Evolutionary conservation across 768 basidiomycete species (phyloP).

Genomic region (Mycena leptocephala): DNA sequence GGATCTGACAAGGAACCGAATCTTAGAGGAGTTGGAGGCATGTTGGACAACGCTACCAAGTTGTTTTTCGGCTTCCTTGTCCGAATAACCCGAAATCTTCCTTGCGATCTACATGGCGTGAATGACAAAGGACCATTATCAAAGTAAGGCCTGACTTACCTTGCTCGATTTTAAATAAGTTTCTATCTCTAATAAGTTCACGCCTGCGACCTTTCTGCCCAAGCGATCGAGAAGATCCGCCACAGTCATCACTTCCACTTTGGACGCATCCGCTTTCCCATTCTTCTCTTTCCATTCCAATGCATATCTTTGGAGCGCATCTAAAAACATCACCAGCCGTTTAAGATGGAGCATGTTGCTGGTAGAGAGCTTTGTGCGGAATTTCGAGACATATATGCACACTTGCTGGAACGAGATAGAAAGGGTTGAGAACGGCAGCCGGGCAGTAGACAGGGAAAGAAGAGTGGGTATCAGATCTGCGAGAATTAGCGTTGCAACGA

Average conservation of each 20-base stretch:
- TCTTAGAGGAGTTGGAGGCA: background rate
- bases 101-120: conserved; percentile 67
- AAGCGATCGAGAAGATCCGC: conserved; percentile 75
- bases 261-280: conserved; percentile 30
- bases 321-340: conserved; percentile 82
- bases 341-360: conserved; percentile 85
- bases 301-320: conserved; percentile 75
- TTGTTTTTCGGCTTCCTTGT: conserved; percentile 67
- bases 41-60: conserved; percentile 45
- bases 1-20: conserved; percentile 28
- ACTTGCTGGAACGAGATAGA: conserved; percentile 82
- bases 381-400: conserved; percentile 81
- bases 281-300: conserved; percentile 67
- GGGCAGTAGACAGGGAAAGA: conserved; percentile 86
- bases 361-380: conserved; percentile 83
- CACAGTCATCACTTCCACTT: conserved; percentile 77
- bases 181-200: conserved; percentile 90
- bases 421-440: conserved; percentile 73
- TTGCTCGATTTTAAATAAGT: conserved; percentile 88
- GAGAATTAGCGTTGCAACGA: background rate
- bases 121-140: background rate
- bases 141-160: conserved; percentile 52
- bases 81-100: conserved; percentile 90
- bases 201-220: conserved; percentile 78
- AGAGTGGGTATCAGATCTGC: conserved; percentile 92